Evolutionary conservation across 768 basidiomycete genomes (phyloP).

Genomic region (Myochromella boudieri): DNA sequence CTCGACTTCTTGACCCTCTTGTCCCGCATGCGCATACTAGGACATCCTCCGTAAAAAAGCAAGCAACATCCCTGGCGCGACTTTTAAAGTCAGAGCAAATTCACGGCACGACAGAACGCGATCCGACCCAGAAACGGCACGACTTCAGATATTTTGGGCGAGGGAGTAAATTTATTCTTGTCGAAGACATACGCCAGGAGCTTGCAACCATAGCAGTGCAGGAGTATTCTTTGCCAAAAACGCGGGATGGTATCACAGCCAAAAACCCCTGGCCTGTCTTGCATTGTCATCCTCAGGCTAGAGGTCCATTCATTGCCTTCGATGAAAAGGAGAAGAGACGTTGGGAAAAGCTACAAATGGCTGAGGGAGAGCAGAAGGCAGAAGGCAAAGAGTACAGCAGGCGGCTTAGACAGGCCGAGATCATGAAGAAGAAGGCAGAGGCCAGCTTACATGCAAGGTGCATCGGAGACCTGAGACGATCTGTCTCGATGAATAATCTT

Average conservation of each 20-base stretch:
- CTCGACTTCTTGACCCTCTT: constrained; percentile 54
- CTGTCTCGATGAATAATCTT: constrained; percentile 77
- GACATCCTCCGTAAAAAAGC: constrained; percentile 24
- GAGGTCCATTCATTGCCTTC: constrained; percentile 75
- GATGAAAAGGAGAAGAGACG: constrained; percentile 72
- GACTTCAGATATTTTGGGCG: constrained; percentile 87
- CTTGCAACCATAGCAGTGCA: constrained; percentile 82
- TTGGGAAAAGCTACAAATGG: constrained; percentile 58
- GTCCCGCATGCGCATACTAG: constrained; percentile 27
- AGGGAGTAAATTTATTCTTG: constrained; percentile 74
- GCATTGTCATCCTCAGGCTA: constrained; percentile 70
- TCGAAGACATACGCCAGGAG: constrained; percentile 88
- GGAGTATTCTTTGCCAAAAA: constrained; percentile 67
- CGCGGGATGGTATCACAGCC: constrained; percentile 44
- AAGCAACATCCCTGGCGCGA: constrained; percentile 54
- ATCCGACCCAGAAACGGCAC: constrained; percentile 83
- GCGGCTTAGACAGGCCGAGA: constrained; percentile 31
- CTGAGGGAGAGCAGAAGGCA: constrained; percentile 44
- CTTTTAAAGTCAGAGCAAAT: constrained; percentile 80
- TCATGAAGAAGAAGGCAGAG: constrained; percentile 38
- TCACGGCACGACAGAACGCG: constrained; percentile 89
- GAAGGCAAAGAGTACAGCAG: constrained; percentile 34
- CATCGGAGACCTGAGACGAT: constrained; percentile 63
- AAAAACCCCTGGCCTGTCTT: constrained; percentile 81
- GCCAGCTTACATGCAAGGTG: constrained; percentile 28